Evolutionary conservation across 176 grass and related monocot species (phyloP).

Genomic region (Phragmites australis): DNA sequence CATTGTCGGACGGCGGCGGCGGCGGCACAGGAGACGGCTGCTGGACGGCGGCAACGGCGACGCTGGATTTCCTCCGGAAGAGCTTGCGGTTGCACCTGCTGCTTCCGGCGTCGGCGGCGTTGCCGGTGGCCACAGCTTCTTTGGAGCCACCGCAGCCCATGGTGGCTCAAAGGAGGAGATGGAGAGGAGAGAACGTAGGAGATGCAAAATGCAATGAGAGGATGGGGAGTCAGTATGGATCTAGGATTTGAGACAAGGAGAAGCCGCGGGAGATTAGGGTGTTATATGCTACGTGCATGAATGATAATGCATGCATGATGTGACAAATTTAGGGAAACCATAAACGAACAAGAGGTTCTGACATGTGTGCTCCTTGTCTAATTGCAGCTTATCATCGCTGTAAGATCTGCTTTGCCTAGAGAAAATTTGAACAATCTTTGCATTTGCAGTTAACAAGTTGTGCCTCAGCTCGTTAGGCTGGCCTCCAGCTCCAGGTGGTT

Average conservation of each 20-base stretch:
- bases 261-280: conserved; percentile 21
- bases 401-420: not conserved
- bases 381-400: conserved; percentile 7
- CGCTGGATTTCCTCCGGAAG: conserved; percentile 60
- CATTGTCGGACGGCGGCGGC: not conserved
- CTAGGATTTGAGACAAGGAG: conserved; percentile 37
- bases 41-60: conserved; percentile 18
- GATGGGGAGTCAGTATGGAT: not conserved
- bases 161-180: conserved; percentile 32
- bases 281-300: conserved; percentile 18
- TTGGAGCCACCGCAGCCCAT: conserved; percentile 97
- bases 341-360: conserved; percentile 22
- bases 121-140: conserved; percentile 69
- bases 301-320: not conserved
- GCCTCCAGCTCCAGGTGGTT: not conserved
- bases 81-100: conserved; percentile 45
- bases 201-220: not conserved
- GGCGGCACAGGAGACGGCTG: not conserved
- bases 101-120: conserved; percentile 49
- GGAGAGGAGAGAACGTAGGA: conserved; percentile 31
- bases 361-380: not conserved
- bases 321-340: conserved; percentile 51
- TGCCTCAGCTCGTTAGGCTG: not conserved
- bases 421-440: not conserved
- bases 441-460: not conserved